A percentile compares a stretch with the other conserved stretches of the same genome.
These are phyloP conservation scores for Lathyrus sativus DNA, from an alignment of 306 rosid genomes.

Conservation along the genomic window DNA sequence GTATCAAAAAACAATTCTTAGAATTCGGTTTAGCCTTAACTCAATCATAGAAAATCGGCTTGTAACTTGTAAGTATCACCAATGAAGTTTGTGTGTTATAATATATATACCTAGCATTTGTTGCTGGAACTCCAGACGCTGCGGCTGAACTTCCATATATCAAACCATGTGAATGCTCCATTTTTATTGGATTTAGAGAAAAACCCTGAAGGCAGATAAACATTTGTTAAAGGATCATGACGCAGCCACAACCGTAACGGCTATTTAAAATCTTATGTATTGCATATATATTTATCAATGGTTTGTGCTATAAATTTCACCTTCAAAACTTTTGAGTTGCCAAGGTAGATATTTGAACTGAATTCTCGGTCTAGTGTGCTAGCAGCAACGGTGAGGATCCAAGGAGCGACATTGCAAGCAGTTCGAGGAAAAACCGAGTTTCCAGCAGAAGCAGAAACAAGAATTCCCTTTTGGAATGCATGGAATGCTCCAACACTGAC, in stretches of 20 bases:
- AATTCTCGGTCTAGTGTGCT: conserved; percentile 63
- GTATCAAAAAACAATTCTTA: background rate
- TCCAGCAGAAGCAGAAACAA: conserved; percentile 77
- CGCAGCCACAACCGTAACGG: background rate
- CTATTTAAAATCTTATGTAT: background rate
- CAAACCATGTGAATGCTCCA: conserved; percentile 50
- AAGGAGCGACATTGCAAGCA: conserved; percentile 75
- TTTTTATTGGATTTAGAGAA: conserved; percentile 65
- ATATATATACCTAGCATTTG: conserved; percentile 64
- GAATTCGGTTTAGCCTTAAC: too few species aligned
- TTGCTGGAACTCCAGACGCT: conserved; percentile 50
- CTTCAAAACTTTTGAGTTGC: conserved; percentile 63
- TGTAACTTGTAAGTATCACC: background rate
- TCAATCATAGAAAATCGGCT: too few species aligned
- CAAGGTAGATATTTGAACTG: conserved; percentile 59
- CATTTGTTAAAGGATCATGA: background rate
- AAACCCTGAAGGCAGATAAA: conserved; percentile 50
- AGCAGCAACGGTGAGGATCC: conserved; percentile 84
- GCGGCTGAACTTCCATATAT: conserved; percentile 64
- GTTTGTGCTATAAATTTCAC: conserved; percentile 39
- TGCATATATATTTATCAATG: background rate
- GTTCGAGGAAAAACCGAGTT: conserved; percentile 65
- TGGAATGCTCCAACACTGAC: conserved; percentile 63
- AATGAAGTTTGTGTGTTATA: conserved; percentile 7
- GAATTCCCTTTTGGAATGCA: conserved; percentile 64